Evolutionary conservation across 2,329 filamentous ascomycete species (phyloP).

Genomic region (Penicillium digitatum): DNA sequence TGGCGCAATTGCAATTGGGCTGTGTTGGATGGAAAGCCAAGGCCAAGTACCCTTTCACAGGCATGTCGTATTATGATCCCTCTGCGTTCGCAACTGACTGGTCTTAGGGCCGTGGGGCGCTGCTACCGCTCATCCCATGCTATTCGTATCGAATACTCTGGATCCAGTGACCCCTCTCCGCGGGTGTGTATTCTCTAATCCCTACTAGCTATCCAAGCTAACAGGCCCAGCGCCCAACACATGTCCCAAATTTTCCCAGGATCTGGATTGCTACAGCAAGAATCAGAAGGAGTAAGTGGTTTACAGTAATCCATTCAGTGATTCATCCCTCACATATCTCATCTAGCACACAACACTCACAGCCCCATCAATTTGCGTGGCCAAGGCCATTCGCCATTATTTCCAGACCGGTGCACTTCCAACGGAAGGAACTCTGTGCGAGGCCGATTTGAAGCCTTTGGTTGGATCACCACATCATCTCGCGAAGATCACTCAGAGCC

Average conservation of each 20-base stretch:
- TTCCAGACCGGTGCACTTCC: conserved; percentile 44
- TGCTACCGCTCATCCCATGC: conserved; percentile 49
- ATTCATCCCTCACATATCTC: background rate
- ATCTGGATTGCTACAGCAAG: conserved; percentile 44
- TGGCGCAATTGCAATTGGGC: conserved; percentile 36
- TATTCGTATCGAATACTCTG: conserved; percentile 55
- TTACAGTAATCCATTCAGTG: background rate
- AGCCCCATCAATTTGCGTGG: conserved; percentile 38
- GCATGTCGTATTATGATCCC: conserved; percentile 16
- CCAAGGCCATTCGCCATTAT: conserved; percentile 37
- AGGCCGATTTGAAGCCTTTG: conserved; percentile 36
- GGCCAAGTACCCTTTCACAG: conserved; percentile 36
- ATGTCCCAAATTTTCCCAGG: conserved; percentile 44
- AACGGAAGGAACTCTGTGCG: conserved; percentile 33
- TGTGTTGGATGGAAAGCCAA: conserved; percentile 39
- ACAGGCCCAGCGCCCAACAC: conserved; percentile 25
- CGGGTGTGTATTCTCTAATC: conserved; percentile 20
- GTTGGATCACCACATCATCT: conserved; percentile 17
- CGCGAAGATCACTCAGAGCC: background rate
- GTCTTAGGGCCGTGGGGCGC: conserved; percentile 26
- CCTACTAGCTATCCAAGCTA: background rate
- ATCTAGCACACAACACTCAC: conserved; percentile 33
- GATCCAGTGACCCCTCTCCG: conserved; percentile 58
- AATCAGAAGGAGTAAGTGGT: conserved; percentile 41
- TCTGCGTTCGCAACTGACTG: background rate